A percentile compares a stretch with the other conserved stretches of the same genome.
These are phyloP conservation scores for Zygoascus hellenicus DNA, from an alignment of 1,139 yeast genomes.

Conservation along the genomic window DNA sequence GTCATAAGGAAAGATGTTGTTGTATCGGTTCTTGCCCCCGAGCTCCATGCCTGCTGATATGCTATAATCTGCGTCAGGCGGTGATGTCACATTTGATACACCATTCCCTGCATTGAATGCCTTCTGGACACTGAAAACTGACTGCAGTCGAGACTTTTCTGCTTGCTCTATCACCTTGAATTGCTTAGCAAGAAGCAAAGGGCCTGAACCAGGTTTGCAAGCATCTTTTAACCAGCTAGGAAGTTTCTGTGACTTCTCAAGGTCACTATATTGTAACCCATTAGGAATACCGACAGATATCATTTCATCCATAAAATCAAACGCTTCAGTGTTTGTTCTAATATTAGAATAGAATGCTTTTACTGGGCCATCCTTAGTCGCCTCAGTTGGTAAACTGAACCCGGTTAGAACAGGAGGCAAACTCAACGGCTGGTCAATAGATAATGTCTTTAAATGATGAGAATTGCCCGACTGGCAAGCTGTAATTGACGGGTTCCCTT, in stretches of 20 bases:
- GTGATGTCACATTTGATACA: slow-evolving; percentile 2
- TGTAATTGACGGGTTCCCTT: background rate
- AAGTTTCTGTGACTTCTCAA: slow-evolving; percentile 15
- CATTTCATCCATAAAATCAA: slow-evolving; percentile 19
- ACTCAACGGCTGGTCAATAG: slow-evolving; percentile 6
- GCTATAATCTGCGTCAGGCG: slow-evolving; percentile 17
- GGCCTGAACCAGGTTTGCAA: slow-evolving; percentile 26
- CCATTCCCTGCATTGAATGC: slow-evolving; percentile 14
- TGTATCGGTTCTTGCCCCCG: slow-evolving; percentile 67
- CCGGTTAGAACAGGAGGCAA: slow-evolving; percentile 27
- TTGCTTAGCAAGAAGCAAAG: slow-evolving; percentile 33
- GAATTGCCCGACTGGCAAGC: background rate
- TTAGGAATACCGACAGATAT: slow-evolving; percentile 21
- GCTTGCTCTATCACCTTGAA: slow-evolving; percentile 36
- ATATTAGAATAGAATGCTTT: slow-evolving; percentile 26
- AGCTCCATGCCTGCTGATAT: slow-evolving; percentile 58
- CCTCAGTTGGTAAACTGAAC: slow-evolving; percentile 23
- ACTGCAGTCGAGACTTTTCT: slow-evolving; percentile 34
- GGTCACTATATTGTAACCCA: slow-evolving; percentile 5
- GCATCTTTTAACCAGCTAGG: slow-evolving; percentile 36
- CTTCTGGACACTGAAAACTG: slow-evolving; percentile 25
- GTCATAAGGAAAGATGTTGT: slow-evolving; percentile 77
- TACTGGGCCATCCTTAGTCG: slow-evolving; percentile 24
- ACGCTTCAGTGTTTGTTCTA: slow-evolving; percentile 19
- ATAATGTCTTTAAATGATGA: background rate